Base-by-base conservation (phyloP, 345 rosid genomes). In the Salix purpurea region DNA sequence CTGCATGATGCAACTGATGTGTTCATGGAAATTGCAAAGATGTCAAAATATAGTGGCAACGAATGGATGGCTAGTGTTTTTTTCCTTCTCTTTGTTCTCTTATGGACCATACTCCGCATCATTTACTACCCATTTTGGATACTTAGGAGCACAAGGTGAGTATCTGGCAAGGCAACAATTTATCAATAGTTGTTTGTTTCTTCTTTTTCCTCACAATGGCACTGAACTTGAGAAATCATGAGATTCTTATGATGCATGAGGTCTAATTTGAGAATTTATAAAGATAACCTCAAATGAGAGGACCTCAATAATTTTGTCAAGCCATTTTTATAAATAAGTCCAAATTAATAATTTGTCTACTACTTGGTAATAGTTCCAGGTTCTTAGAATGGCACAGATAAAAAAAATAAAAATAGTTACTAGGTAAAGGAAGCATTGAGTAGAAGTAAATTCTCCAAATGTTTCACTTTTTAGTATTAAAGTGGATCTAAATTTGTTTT, bases 31-130 rank as follows among this genome's bases (percentile, higher is more conserved):
- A 64, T 88, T 1, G 97, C 85, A 70, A 94, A 94, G 86, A 89
- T 94, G 93, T 94, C 96, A n/a, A 89, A 85, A 75, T 94, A 92
- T 71, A 85, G 91, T 67, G 97, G 98, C 69, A 83, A 79, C 39
- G 91, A 94, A 79, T 30, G 78, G 78, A 66, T 80, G 39, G 88
- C 96, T 54, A 86, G 87, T 83, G 30, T 86, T 62, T 84, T 78
- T 8, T 91, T 92, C 71, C 28, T 85, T 68, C 70, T 85, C 67
- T 91, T 91, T 61, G 90, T 84, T 12, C 39, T 89, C 75, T 84
- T 84, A 64, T 94, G 82, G 79, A 90, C 90, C 64, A 67, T 86
- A 74, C 85, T 94, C 26, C 96, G 96, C 8, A 82, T 89, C 44
- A 74, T 88, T 74, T 82, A 81, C 87, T 90, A 74, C 69, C 94